Evolutionary conservation across 176 grass and related monocot species (phyloP).

Genomic region (Carex parvula): DNA sequence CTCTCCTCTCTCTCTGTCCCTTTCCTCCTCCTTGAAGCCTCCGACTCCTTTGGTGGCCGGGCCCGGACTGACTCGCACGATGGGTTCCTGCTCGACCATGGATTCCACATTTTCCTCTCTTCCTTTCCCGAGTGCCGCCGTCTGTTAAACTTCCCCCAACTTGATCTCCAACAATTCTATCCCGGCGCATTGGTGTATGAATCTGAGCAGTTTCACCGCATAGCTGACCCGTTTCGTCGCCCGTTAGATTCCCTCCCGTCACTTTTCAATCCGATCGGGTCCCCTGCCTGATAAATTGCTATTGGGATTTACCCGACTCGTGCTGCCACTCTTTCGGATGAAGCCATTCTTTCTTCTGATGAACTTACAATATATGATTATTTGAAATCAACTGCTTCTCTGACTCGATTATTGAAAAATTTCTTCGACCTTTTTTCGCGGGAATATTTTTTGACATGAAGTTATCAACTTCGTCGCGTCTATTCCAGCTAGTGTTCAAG

Average conservation of each 20-base stretch:
- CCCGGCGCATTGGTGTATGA: slow-evolving; percentile 59
- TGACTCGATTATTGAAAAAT: slow-evolving; percentile 69
- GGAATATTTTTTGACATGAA: slow-evolving; percentile 86
- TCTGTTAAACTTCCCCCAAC: slow-evolving; percentile 46
- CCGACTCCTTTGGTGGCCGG: slow-evolving; percentile 62
- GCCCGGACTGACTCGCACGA: slow-evolving; percentile 64
- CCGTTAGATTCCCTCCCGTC: slow-evolving; percentile 52
- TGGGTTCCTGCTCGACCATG: slow-evolving; percentile 69
- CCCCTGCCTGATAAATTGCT: slow-evolving; percentile 79
- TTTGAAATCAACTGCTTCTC: slow-evolving; percentile 45
- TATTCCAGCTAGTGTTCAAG: slow-evolving; percentile 96
- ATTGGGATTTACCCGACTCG: slow-evolving; percentile 67
- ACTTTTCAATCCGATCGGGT: slow-evolving; percentile 63
- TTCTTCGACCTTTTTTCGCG: slow-evolving; percentile 83
- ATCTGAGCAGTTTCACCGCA: slow-evolving; percentile 43
- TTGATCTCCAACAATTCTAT: slow-evolving; percentile 64
- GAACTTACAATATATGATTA: slow-evolving; percentile 51
- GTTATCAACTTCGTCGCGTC: slow-evolving; percentile 69
- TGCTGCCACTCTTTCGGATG: slow-evolving; percentile 43
- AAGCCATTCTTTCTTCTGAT: slow-evolving; percentile 47
- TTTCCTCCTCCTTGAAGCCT: slow-evolving; percentile 75
- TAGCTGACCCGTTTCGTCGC: slow-evolving; percentile 80
- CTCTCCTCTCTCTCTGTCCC: slow-evolving; percentile 69
- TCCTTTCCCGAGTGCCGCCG: slow-evolving; percentile 76
- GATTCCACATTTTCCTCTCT: slow-evolving; percentile 97